Conservation (phyloP, 2,329 filamentous ascomycete genomes). For the Aspergillus flavus region DNA sequence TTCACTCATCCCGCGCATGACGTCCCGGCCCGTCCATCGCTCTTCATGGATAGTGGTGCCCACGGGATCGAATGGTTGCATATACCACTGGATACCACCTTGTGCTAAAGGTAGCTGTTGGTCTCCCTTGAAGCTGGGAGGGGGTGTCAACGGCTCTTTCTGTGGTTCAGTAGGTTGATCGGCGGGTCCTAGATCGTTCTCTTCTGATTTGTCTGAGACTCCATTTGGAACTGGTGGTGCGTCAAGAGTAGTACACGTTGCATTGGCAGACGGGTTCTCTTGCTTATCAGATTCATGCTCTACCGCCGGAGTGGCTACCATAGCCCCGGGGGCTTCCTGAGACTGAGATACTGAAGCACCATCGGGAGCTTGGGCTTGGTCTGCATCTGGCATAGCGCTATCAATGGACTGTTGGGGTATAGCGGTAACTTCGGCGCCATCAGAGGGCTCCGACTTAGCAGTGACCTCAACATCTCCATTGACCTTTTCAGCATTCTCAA, state of each 20-base stretch:
- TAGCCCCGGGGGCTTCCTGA: slow-evolving; percentile 5
- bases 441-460: slow-evolving; percentile 28
- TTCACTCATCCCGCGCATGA: slow-evolving; percentile 75
- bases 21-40: slow-evolving; percentile 71
- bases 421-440: slow-evolving; percentile 21
- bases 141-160: slow-evolving; percentile 41
- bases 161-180: slow-evolving; percentile 41
- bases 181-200: slow-evolving; percentile 43
- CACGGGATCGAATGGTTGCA: slow-evolving; percentile 74
- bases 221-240: slow-evolving; percentile 26
- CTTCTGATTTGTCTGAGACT: slow-evolving; percentile 30
- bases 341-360: slow-evolving; percentile 8
- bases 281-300: slow-evolving; percentile 19
- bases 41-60: slow-evolving; percentile 81
- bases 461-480: slow-evolving; percentile 22
- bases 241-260: slow-evolving; percentile 40
- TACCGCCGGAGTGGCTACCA: slow-evolving; percentile 9
- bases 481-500: slow-evolving; percentile 29
- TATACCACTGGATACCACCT: slow-evolving; percentile 87
- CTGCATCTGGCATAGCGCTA: slow-evolving; percentile 15
- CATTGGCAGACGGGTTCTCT: slow-evolving; percentile 26
- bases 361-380: slow-evolving; percentile 14
- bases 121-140: slow-evolving; percentile 45
- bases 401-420: slow-evolving; percentile 15
- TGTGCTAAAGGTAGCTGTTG: slow-evolving; percentile 58